Evolutionary conservation across 2,329 filamentous ascomycete genomes (phyloP).

Genomic region (Pezicula neosporulosa): DNA sequence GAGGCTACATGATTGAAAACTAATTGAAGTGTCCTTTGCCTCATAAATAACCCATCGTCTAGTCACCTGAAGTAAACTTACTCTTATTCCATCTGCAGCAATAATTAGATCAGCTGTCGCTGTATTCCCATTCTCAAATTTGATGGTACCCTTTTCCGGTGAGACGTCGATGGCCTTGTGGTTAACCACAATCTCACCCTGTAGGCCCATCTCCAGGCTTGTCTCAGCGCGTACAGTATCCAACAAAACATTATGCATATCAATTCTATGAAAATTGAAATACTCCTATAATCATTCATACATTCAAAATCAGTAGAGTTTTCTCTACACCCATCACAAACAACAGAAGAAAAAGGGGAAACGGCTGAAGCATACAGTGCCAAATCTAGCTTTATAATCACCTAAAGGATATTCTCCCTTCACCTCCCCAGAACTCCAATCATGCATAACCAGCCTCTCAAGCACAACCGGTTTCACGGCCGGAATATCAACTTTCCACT

Average conservation of each 20-base stretch:
- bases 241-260: slow-evolving; percentile 65
- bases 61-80: background rate
- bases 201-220: slow-evolving; percentile 45
- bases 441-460: slow-evolving; percentile 62
- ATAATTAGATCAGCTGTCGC: slow-evolving; percentile 30
- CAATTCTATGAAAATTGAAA: slow-evolving; percentile 65
- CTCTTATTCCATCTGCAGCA: slow-evolving; percentile 49
- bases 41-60: too few relatives aligned
- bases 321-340: slow-evolving; percentile 48
- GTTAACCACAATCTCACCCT: slow-evolving; percentile 51
- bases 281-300: slow-evolving; percentile 49
- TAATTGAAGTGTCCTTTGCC: too few relatives aligned
- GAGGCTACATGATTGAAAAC: too few relatives aligned
- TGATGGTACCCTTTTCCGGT: slow-evolving; percentile 41
- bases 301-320: slow-evolving; percentile 68
- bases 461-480: slow-evolving; percentile 63
- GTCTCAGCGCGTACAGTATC: slow-evolving; percentile 47
- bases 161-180: slow-evolving; percentile 35
- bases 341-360: background rate
- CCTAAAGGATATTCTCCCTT: slow-evolving; percentile 60
- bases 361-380: slow-evolving; percentile 35
- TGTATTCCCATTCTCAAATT: slow-evolving; percentile 27
- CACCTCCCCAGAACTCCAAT: slow-evolving; percentile 66
- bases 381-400: slow-evolving; percentile 63
- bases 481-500: slow-evolving; percentile 61